Evolutionary conservation across 164 flowering plant species (phyloP), one percentile per base, ranked within the genome.

Genomic region (Liriodendron chinense): DNA sequence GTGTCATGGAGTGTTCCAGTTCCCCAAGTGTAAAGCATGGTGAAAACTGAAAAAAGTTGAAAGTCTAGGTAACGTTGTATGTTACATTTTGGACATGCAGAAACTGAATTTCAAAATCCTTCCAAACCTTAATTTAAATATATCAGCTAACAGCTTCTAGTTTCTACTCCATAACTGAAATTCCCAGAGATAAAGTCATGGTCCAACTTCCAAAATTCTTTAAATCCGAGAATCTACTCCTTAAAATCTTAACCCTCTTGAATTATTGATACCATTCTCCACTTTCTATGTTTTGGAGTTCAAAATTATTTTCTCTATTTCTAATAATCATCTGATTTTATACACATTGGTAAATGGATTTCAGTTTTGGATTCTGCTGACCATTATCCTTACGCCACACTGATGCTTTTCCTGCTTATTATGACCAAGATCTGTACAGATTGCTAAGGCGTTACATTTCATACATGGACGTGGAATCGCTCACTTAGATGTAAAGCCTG

Each of bases 401-500:
- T 21, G 53, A 56, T 20, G n/a, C 21, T 18, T 14, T 6, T 18
- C 61, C 43, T 71, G 26, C 49, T 70, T 74, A 47, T 61, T 43
- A 50, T 65, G 21, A 50, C 75, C 61, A 69, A 71, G 69, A 66
- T 69, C 56, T 68, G 1, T 77, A 61, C 92, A 95, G 98, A 85
- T 95, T 75, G 92, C 89, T n/a, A 89, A 85, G 70, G 98, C 94
- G 63, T 83, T 93, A 88, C 86, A 84, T 76, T 93, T 86, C 81
- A 86, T 92, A 68, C 99, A 93, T 79, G 89, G 82, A 75, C 86
- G 80, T 78, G 97, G 97, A 78, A 83, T 93, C 65, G 94, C 91
- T 75, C 99, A 95, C 73, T 79, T 93, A 69, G 99, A 93, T 80
- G 89, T 93, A 22, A 95, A 95, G 76, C 98, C 96, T 63, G 98